Evolutionary conservation across 2,329 filamentous ascomycete species (phyloP).

Genomic region (Coccinonectria pachysandricola): DNA sequence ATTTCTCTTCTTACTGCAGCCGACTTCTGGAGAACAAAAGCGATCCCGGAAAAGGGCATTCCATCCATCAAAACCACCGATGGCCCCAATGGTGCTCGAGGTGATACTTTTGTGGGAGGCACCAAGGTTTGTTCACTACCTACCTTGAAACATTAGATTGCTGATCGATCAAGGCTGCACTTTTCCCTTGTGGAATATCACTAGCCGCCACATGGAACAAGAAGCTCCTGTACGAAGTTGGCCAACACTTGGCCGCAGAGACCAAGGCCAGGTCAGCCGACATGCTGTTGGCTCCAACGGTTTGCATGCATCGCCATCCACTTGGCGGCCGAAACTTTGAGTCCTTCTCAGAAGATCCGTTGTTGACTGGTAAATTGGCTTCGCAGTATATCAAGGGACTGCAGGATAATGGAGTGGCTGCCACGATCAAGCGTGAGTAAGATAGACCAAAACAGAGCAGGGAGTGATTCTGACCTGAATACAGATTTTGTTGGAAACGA

Average conservation of each 20-base stretch:
- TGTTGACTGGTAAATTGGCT: conserved; percentile 63
- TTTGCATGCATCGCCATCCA: conserved; percentile 74
- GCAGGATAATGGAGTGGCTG: conserved; percentile 63
- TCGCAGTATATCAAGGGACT: conserved; percentile 62
- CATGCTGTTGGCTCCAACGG: conserved; percentile 64
- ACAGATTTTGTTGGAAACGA: conserved; percentile 63
- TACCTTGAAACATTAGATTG: background rate
- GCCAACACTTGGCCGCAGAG: conserved; percentile 61
- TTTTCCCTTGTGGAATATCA: conserved; percentile 71
- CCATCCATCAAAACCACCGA: conserved; percentile 58
- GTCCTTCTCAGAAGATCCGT: conserved; percentile 75
- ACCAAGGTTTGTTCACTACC: conserved; percentile 36
- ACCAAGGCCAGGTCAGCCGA: conserved; percentile 63
- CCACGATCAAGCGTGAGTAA: conserved; percentile 62
- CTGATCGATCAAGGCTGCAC: conserved; percentile 46
- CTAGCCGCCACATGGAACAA: conserved; percentile 73
- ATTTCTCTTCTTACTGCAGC: conserved; percentile 49
- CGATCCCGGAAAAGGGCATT: conserved; percentile 52
- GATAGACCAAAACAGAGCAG: background rate
- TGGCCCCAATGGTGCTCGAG: conserved; percentile 60
- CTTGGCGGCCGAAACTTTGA: conserved; percentile 81
- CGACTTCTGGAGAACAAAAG: conserved; percentile 61
- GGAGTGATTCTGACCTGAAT: too few relatives aligned
- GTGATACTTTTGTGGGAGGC: conserved; percentile 58
- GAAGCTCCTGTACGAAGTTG: conserved; percentile 57